Evolutionary conservation across 2,329 filamentous ascomycete genomes (phyloP).

Genomic region (Colletotrichum musicola): DNA sequence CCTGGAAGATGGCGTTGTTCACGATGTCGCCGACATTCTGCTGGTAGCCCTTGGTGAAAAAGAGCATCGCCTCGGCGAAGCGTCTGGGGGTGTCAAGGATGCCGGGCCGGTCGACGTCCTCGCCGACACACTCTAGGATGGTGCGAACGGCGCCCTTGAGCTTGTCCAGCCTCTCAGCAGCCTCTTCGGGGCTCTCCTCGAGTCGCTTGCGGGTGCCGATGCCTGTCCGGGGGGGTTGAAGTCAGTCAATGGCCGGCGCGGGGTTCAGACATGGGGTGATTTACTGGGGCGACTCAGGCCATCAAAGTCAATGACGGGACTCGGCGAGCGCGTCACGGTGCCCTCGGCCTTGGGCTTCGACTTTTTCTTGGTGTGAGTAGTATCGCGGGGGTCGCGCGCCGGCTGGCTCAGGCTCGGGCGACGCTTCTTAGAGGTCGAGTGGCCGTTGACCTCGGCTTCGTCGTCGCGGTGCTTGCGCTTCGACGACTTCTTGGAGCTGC

Average conservation of each 20-base stretch:
- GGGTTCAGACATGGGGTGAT: conserved; percentile 18
- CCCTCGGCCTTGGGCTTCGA: conserved; percentile 44
- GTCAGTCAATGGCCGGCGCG: conserved; percentile 39
- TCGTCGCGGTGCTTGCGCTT: conserved; percentile 42
- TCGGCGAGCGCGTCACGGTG: conserved; percentile 47
- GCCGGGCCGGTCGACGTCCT: conserved; percentile 75
- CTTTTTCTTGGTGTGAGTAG: conserved; percentile 57
- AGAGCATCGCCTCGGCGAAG: conserved; percentile 95
- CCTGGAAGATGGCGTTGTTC: conserved; percentile 94
- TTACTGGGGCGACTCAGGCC: conserved; percentile 71
- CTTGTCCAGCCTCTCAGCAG: conserved; percentile 65
- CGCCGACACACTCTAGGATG: conserved; percentile 76
- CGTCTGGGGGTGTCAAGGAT: conserved; percentile 79
- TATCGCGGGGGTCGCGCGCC: conserved; percentile 71
- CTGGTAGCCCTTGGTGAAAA: conserved; percentile 97
- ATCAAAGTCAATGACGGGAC: conserved; percentile 72
- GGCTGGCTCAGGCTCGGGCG: conserved; percentile 70
- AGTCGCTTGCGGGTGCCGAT: conserved; percentile 73
- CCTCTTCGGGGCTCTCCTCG: conserved; percentile 67
- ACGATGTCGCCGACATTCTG: conserved; percentile 93
- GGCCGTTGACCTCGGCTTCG: conserved; percentile 48
- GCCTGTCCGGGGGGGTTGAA: conserved; percentile 52
- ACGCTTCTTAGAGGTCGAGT: conserved; percentile 47
- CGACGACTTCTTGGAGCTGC: conserved; percentile 39
- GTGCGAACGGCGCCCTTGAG: conserved; percentile 74